Percentiles rank a stretch among this genome's conserved stretches.
phyloP scores from a whole-genome alignment of 1,139 yeast species.

The Waltiozyma sp. region DNA sequence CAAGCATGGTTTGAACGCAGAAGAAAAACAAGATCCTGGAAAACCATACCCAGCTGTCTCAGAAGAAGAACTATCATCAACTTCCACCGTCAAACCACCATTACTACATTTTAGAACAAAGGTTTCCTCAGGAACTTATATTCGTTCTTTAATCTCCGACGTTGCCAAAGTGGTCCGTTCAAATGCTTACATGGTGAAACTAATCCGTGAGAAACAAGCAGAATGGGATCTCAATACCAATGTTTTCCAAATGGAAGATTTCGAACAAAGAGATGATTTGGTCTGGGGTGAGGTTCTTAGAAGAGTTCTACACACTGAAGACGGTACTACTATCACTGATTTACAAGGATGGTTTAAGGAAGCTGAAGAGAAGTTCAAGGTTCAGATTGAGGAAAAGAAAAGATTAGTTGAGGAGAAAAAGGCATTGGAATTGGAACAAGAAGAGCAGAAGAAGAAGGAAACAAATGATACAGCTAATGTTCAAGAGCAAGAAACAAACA shows the following conservation, averaged over 20 bases:
- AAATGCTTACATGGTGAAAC: slow-evolving; percentile 82
- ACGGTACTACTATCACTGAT: slow-evolving; percentile 25
- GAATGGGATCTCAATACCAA: slow-evolving; percentile 70
- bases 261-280: slow-evolving; percentile 42
- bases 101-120: slow-evolving; percentile 59
- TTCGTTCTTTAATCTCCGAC: slow-evolving; percentile 82
- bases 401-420: background rate
- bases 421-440: background rate
- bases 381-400: background rate
- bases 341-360: slow-evolving; percentile 18
- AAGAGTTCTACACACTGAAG: slow-evolving; percentile 28
- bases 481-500: too few species aligned
- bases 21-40: slow-evolving; percentile 26
- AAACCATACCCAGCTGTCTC: slow-evolving; percentile 22
- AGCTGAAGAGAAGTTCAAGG: slow-evolving; percentile 10
- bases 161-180: slow-evolving; percentile 73
- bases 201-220: slow-evolving; percentile 66
- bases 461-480: background rate
- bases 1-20: slow-evolving; percentile 22
- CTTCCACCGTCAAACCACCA: slow-evolving; percentile 37
- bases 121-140: slow-evolving; percentile 94
- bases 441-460: slow-evolving; percentile 1
- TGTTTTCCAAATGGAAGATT: slow-evolving; percentile 58
- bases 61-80: slow-evolving; percentile 21
- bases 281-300: slow-evolving; percentile 61